These are phyloP conservation scores for Trametes punicea DNA, from an alignment of 768 basidiomycete genomes.

Conservation along the genomic window DNA sequence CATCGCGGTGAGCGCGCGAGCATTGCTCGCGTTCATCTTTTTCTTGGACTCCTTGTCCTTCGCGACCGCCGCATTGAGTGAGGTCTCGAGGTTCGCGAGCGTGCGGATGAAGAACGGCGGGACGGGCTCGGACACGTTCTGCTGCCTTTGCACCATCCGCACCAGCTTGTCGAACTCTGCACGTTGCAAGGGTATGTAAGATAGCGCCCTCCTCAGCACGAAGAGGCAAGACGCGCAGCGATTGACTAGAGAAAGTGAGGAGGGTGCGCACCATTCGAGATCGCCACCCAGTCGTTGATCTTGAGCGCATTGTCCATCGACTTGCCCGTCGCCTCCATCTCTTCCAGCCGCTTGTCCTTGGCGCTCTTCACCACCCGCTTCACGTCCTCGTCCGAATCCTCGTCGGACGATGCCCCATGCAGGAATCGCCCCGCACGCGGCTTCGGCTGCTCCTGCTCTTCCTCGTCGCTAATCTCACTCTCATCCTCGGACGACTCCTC, in stretches of 20 bases:
- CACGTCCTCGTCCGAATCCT: slow-evolving; percentile 65
- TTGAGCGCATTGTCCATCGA: slow-evolving; percentile 91
- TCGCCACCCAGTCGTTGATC: slow-evolving; percentile 95
- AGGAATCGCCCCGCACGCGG: slow-evolving; percentile 40
- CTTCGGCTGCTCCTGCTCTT: slow-evolving; percentile 36
- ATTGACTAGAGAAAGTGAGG: background rate
- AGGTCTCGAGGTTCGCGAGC: slow-evolving; percentile 68
- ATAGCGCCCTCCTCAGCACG: background rate
- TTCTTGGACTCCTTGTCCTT: slow-evolving; percentile 94
- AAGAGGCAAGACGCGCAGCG: background rate
- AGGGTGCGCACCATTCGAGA: slow-evolving; percentile 68
- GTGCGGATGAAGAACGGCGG: slow-evolving; percentile 84
- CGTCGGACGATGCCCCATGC: slow-evolving; percentile 46
- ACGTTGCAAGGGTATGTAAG: background rate
- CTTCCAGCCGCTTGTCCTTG: slow-evolving; percentile 86
- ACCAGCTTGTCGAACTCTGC: slow-evolving; percentile 96
- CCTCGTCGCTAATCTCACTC: slow-evolving; percentile 44
- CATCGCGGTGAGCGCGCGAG: slow-evolving; percentile 93
- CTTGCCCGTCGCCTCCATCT: slow-evolving; percentile 92
- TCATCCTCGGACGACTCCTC: slow-evolving; percentile 52
- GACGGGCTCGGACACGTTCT: slow-evolving; percentile 80
- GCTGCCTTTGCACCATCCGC: slow-evolving; percentile 85
- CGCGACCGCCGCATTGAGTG: slow-evolving; percentile 66
- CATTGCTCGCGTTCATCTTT: slow-evolving; percentile 93
- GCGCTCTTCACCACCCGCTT: slow-evolving; percentile 79